Conservation (phyloP, 176 grass and related monocot species). For the Rhynchospora tenuis region DNA sequence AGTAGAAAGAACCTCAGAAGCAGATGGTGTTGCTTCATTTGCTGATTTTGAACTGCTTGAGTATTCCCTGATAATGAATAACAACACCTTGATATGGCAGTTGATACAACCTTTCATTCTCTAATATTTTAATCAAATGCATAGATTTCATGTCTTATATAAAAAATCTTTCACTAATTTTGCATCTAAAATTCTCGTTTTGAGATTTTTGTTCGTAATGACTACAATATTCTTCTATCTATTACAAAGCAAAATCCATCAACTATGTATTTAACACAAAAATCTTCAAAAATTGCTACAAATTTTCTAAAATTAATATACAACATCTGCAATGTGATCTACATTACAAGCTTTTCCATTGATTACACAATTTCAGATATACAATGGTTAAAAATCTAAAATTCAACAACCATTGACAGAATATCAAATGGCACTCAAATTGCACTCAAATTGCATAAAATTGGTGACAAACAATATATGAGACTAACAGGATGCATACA, state of each 20-base stretch:
- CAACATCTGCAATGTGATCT: neutral
- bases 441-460: neutral
- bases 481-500: neutral
- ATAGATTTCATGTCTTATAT: neutral
- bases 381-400: neutral
- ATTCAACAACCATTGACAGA: neutral
- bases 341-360: neutral
- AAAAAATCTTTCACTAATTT: neutral
- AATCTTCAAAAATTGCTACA: neutral
- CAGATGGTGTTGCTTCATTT: neutral
- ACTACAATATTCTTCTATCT: neutral
- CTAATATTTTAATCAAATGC: neutral
- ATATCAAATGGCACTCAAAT: neutral
- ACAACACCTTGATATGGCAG: neutral
- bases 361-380: neutral
- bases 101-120: neutral
- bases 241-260: neutral
- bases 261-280: neutral
- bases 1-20: slow-evolving; percentile 5
- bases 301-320: neutral
- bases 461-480: neutral
- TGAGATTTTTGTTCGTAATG: neutral
- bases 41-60: slow-evolving; percentile 8
- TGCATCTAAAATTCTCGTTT: neutral
- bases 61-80: slow-evolving; percentile 9